Conservation (phyloP, 2,329 filamentous ascomycete species). For the Penicillium capsulatum region DNA sequence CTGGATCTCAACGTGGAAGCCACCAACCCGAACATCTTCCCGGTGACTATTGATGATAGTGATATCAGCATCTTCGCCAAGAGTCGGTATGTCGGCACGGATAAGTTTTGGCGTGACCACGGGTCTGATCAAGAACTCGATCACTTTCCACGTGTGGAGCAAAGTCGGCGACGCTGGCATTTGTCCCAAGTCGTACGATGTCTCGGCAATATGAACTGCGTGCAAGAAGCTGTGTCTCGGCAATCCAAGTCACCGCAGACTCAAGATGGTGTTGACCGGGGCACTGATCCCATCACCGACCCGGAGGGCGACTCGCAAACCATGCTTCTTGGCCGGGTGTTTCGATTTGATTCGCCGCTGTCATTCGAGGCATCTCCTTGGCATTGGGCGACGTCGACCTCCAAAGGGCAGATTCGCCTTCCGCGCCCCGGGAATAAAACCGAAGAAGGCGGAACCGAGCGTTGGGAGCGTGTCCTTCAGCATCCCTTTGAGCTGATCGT, state of each 20-base stretch:
- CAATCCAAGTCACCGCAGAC: slow-evolving; percentile 10
- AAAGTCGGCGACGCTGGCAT: slow-evolving; percentile 33
- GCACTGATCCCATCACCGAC: slow-evolving; percentile 57
- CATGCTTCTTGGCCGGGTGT: slow-evolving; percentile 86
- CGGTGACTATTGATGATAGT: slow-evolving; percentile 78
- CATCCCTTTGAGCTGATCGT: slow-evolving; percentile 93
- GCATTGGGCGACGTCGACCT: slow-evolving; percentile 65
- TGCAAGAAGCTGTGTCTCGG: slow-evolving; percentile 14
- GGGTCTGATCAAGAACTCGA: slow-evolving; percentile 20
- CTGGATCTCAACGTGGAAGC: slow-evolving; percentile 84
- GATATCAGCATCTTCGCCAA: slow-evolving; percentile 94
- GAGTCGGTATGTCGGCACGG: slow-evolving; percentile 75
- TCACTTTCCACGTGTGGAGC: slow-evolving; percentile 30
- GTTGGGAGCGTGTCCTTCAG: slow-evolving; percentile 86
- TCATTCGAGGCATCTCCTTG: slow-evolving; percentile 88
- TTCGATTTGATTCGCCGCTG: slow-evolving; percentile 79
- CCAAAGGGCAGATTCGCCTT: slow-evolving; percentile 78
- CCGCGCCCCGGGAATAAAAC: slow-evolving; percentile 82
- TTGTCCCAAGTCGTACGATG: slow-evolving; percentile 29
- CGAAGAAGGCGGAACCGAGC: slow-evolving; percentile 70
- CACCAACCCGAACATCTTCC: slow-evolving; percentile 87
- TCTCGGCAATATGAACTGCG: slow-evolving; percentile 19
- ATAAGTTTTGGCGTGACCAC: slow-evolving; percentile 41
- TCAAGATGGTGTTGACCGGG: slow-evolving; percentile 48
- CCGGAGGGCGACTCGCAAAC: slow-evolving; percentile 65